These are phyloP conservation scores for Hansfordia pulvinata DNA, from an alignment of 2,329 filamentous ascomycete species.

Conservation along the genomic window DNA sequence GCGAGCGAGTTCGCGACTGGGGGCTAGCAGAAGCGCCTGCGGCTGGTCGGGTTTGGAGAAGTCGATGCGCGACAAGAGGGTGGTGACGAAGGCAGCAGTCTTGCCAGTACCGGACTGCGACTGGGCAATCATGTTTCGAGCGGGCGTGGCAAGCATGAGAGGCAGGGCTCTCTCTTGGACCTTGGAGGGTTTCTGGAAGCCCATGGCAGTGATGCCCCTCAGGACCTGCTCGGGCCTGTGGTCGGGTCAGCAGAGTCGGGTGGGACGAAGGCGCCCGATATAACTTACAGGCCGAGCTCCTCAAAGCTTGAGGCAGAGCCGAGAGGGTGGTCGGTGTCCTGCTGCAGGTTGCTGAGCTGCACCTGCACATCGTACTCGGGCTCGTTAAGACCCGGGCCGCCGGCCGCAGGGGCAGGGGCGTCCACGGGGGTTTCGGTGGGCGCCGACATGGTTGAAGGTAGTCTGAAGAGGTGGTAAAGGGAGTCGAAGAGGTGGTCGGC, in stretches of 20 bases:
- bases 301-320: conserved; percentile 77
- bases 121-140: conserved; percentile 89
- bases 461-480: too few relatives aligned
- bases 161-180: conserved; percentile 93
- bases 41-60: conserved; percentile 53
- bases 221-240: conserved; percentile 33
- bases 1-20: conserved; percentile 84
- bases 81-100: conserved; percentile 90
- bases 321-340: conserved; percentile 74
- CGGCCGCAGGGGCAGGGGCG: conserved; percentile 19
- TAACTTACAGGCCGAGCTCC: conserved; percentile 67
- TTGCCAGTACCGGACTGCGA: conserved; percentile 99
- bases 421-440: conserved; percentile 10
- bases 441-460: too few relatives aligned
- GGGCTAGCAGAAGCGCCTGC: conserved; percentile 80
- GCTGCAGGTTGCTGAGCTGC: conserved; percentile 79
- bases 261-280: background rate
- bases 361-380: conserved; percentile 82
- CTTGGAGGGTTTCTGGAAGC: conserved; percentile 91
- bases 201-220: conserved; percentile 65
- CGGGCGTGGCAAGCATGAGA: conserved; percentile 74
- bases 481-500: too few relatives aligned
- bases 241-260: conserved; percentile 4
- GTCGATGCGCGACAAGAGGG: conserved; percentile 79
- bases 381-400: conserved; percentile 48